Evolutionary conservation across 148 eudicot genomes (phyloP).

Genomic region (Tetragonia tetragonoides): DNA sequence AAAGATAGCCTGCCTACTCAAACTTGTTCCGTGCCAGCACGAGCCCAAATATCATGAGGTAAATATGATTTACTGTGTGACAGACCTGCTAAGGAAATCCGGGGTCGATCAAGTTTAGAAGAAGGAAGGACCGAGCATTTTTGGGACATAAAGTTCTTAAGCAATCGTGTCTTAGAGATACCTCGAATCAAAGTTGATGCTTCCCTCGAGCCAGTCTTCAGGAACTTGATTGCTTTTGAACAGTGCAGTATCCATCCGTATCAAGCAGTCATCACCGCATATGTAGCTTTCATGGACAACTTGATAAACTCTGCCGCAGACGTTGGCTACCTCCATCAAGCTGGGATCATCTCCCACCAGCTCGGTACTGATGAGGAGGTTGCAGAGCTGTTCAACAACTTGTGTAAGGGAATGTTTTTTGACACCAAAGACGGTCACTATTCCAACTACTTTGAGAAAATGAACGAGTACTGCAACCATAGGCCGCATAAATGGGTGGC

Average conservation of each 20-base stretch:
- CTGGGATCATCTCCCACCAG: conserved; percentile 90
- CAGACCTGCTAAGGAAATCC: conserved; percentile 67
- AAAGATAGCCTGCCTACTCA: too few species aligned
- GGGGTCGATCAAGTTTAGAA: conserved; percentile 71
- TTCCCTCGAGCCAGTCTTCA: conserved; percentile 78
- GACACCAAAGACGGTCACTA: conserved; percentile 79
- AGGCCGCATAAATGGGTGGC: conserved; percentile 87
- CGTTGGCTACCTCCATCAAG: conserved; percentile 73
- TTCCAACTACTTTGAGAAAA: conserved; percentile 55
- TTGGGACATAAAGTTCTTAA: conserved; percentile 70
- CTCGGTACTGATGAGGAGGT: conserved; percentile 84
- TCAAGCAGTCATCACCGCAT: conserved; percentile 69
- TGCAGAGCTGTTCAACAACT: conserved; percentile 71
- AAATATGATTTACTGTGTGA: conserved; percentile 53
- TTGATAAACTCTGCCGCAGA: conserved; percentile 68
- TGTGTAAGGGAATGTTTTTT: conserved; percentile 85
- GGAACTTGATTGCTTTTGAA: conserved; percentile 81
- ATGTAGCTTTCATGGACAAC: conserved; percentile 87
- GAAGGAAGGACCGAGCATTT: conserved; percentile 65
- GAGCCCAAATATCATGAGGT: too few species aligned
- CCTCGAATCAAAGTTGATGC: conserved; percentile 80
- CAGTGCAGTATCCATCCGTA: conserved; percentile 75
- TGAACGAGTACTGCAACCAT: conserved; percentile 56
- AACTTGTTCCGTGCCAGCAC: too few species aligned
- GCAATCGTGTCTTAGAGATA: conserved; percentile 57